phyloP scores from a whole-genome alignment of 2,329 filamentous ascomycete species.

The Sclerotiophoma versabilis region DNA sequence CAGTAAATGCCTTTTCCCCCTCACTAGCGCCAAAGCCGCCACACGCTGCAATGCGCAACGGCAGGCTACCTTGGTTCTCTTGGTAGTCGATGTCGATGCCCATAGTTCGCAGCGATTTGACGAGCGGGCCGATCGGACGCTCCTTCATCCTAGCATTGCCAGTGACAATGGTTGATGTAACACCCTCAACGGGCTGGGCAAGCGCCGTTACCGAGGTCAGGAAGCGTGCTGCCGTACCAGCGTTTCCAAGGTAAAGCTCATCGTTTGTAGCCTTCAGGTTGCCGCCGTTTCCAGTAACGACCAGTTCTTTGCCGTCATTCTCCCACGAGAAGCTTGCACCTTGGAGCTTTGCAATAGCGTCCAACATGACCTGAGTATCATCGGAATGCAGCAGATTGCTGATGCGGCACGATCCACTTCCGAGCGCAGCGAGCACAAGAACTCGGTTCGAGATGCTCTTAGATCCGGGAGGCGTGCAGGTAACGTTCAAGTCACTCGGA shows the following conservation, averaged over 20 bases:
- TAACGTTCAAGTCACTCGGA: conserved; percentile 68
- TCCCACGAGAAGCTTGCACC: conserved; percentile 94
- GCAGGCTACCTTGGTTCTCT: conserved; percentile 82
- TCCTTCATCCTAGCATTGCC: conserved; percentile 97
- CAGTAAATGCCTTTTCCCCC: conserved; percentile 64
- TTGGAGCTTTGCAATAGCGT: conserved; percentile 82
- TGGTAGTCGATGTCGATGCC: conserved; percentile 88
- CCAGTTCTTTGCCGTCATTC: conserved; percentile 87
- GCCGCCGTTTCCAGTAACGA: conserved; percentile 91
- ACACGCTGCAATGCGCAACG: conserved; percentile 77
- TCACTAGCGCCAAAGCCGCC: conserved; percentile 72
- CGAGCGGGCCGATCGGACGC: conserved; percentile 88
- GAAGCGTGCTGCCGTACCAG: conserved; percentile 94
- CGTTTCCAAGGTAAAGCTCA: conserved; percentile 92
- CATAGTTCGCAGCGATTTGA: conserved; percentile 86
- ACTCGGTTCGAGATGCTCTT: conserved; percentile 98
- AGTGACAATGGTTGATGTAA: conserved; percentile 79
- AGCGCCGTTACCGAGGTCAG: conserved; percentile 90
- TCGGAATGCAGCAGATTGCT: conserved; percentile 95
- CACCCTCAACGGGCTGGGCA: conserved; percentile 68
- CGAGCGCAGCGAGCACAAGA: conserved; percentile 89
- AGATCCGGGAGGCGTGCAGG: conserved; percentile 88
- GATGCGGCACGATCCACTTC: conserved; percentile 83
- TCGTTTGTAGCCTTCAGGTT: conserved; percentile 76
- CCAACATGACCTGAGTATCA: conserved; percentile 96